Conservation (phyloP, 805 yeast species). For the Yarrowia sp. region DNA sequence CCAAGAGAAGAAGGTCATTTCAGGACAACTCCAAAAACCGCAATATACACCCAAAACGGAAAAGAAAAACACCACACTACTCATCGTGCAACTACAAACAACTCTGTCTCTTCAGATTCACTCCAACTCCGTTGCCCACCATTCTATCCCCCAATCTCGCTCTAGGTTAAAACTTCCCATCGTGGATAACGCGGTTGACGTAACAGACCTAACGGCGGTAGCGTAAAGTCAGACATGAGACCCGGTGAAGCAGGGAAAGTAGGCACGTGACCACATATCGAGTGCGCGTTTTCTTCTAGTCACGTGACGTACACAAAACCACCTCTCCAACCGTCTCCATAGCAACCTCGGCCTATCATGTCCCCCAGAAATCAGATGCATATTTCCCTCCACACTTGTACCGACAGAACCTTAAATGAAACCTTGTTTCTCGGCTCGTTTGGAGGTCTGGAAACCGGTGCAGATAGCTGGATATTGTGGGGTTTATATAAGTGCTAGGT, state of each 20-base stretch:
- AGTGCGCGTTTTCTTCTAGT: too few relatives aligned
- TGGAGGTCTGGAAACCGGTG: neutral
- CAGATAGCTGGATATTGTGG: neutral
- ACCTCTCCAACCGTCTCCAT: neutral
- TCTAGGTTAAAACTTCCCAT: constrained; percentile 1
- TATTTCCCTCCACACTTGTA: neutral
- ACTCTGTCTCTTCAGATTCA: too few relatives aligned
- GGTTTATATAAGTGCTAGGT: neutral
- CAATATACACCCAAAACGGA: too few relatives aligned
- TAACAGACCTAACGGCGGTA: neutral
- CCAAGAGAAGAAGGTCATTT: too few relatives aligned
- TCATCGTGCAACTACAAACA: too few relatives aligned
- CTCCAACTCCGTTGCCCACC: too few relatives aligned
- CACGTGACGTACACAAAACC: neutral
- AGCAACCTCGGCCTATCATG: constrained; percentile 18
- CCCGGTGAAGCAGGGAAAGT: neutral
- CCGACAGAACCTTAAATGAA: neutral
- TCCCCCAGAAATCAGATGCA: constrained; percentile 23
- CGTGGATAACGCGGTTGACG: constrained; percentile 11
- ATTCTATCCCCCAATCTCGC: too few relatives aligned
- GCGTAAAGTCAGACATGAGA: neutral
- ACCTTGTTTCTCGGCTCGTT: neutral
- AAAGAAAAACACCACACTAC: too few relatives aligned
- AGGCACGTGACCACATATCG: neutral
- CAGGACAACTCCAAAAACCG: too few relatives aligned